Conservation (phyloP, 331 rosid genomes). For the Acacia concinna region DNA sequence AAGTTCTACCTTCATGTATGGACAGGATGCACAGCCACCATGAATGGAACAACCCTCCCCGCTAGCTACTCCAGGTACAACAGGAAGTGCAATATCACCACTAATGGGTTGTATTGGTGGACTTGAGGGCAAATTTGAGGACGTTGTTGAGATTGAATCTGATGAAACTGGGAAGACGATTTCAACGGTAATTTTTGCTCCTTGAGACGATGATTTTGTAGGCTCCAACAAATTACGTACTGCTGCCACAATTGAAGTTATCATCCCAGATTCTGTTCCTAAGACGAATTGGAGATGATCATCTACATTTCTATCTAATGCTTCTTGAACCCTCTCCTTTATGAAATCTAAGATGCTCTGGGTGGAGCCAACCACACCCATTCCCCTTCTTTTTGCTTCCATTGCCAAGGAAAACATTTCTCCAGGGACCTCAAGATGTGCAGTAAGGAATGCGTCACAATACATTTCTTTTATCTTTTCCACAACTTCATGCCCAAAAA, state of each 20-base stretch:
- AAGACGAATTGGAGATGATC: constrained; percentile 91
- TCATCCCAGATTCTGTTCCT: constrained; percentile 98
- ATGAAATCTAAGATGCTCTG: constrained; percentile 87
- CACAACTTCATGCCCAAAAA: constrained; percentile 94
- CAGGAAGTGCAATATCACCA: constrained; percentile 57
- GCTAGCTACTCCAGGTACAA: constrained; percentile 82
- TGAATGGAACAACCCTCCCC: constrained; percentile 98
- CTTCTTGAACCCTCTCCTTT: constrained; percentile 78
- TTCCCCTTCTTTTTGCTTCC: constrained; percentile 98
- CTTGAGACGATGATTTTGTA: constrained; percentile 44
- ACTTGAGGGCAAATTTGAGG: constrained; percentile 49
- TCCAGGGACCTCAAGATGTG: constrained; percentile 98
- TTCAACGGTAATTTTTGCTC: constrained; percentile 70
- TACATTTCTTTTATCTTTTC: constrained; percentile 89
- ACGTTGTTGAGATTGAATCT: constrained; percentile 71
- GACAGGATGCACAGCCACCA: constrained; percentile 98
- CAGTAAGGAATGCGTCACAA: constrained; percentile 92
- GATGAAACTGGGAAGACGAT: constrained; percentile 94
- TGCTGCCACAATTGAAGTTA: constrained; percentile 84
- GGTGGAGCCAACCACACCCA: constrained; percentile 96
- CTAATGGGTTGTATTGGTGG: constrained; percentile 37
- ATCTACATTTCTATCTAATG: constrained; percentile 72
- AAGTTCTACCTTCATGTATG: constrained; percentile 89
- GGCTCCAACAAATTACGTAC: constrained; percentile 68
- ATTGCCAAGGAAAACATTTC: constrained; percentile 96